phyloP scores from a whole-genome alignment of 768 basidiomycete species.

The Lyophyllum semitale region DNA sequence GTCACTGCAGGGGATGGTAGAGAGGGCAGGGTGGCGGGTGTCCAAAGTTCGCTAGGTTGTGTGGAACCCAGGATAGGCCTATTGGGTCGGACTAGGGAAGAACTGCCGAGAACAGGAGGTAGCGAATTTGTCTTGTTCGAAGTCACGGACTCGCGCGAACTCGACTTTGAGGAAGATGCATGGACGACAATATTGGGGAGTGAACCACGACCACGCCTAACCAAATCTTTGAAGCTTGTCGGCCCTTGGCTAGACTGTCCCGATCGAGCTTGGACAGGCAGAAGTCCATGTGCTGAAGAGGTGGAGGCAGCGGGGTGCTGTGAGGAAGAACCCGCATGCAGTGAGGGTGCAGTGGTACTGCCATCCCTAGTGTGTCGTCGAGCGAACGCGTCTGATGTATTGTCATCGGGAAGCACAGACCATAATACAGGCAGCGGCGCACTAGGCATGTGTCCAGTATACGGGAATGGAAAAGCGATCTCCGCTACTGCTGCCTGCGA shows the following conservation, averaged over 20 bases:
- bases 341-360: slow-evolving; percentile 6
- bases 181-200: slow-evolving; percentile 10
- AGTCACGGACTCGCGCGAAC: slow-evolving; percentile 1
- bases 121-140: neutral
- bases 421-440: slow-evolving; percentile 8
- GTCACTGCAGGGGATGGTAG: slow-evolving; percentile 28
- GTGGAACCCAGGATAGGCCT: slow-evolving; percentile 14
- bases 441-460: neutral
- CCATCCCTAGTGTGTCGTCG: neutral
- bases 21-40: slow-evolving; percentile 24
- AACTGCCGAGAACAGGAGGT: slow-evolving; percentile 12
- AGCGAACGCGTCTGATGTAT: neutral
- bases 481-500: slow-evolving; percentile 13
- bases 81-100: slow-evolving; percentile 14
- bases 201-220: slow-evolving; percentile 1
- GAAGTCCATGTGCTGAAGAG: slow-evolving; percentile 5
- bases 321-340: slow-evolving; percentile 10
- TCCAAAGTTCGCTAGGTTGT: slow-evolving; percentile 20
- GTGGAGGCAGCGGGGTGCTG: slow-evolving; percentile 1
- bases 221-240: slow-evolving; percentile 1
- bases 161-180: slow-evolving; percentile 1
- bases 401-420: neutral
- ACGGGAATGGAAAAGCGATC: neutral
- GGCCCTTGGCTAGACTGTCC: neutral
- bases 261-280: neutral